Conservation (phyloP, 345 rosid genomes). For the Citrus reticulata region DNA sequence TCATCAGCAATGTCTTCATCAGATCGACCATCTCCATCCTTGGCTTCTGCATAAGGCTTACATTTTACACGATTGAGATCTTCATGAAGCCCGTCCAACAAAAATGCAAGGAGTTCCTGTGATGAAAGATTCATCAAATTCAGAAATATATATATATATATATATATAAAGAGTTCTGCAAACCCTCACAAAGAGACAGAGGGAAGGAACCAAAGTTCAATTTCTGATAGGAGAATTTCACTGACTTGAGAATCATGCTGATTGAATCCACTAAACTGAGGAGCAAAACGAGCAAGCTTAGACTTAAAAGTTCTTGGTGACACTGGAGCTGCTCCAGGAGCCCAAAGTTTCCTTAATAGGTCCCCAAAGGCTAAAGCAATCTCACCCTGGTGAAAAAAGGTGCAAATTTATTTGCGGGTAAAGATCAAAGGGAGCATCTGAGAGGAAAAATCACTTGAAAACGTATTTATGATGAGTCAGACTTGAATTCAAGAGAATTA, state of each 20-base stretch:
- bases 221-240: constrained; percentile 22
- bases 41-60: constrained; percentile 87
- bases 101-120: constrained; percentile 93
- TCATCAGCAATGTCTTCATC: constrained; percentile 96
- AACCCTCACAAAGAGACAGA: constrained; percentile 12
- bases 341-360: constrained; percentile 85
- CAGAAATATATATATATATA: constrained; percentile 3
- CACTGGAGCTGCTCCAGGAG: constrained; percentile 84
- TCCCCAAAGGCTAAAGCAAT: constrained; percentile 96
- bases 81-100: constrained; percentile 97
- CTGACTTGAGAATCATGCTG: constrained; percentile 99
- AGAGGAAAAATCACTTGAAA: background rate
- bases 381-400: constrained; percentile 63
- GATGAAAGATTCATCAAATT: constrained; percentile 23
- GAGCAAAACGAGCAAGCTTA: constrained; percentile 94
- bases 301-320: constrained; percentile 88
- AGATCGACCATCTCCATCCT: constrained; percentile 77
- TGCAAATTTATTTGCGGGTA: constrained; percentile 2
- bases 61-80: constrained; percentile 91
- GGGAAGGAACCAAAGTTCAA: constrained; percentile 21
- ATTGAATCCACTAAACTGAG: constrained; percentile 92
- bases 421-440: background rate
- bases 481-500: constrained; percentile 2
- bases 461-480: constrained; percentile 1
- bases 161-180: background rate